A percentile compares a stretch with the other conserved stretches of the same genome.
Evolutionary conservation across 1,139 yeast genomes (phyloP).

Genomic region (Maudiozyma humilis): DNA sequence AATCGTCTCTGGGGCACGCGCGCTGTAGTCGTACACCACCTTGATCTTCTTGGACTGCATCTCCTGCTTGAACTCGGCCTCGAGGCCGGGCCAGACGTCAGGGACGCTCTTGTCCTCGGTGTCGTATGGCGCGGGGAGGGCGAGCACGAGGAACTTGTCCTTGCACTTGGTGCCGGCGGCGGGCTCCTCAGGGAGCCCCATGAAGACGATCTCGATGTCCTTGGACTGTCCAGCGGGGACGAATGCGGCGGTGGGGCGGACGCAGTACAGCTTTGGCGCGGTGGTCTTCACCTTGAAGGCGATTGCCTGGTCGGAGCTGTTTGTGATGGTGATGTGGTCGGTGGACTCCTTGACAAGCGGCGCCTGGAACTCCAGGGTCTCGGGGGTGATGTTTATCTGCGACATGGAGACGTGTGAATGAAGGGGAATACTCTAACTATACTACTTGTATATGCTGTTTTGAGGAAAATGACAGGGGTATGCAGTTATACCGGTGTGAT

Average conservation of each 20-base stretch:
- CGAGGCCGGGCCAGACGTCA: constrained; percentile 63
- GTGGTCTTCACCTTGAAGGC: constrained; percentile 97
- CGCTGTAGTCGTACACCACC: constrained; percentile 37
- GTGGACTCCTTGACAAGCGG: constrained; percentile 68
- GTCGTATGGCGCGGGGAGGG: constrained; percentile 60
- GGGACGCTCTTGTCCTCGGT: constrained; percentile 43
- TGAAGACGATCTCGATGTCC: constrained; percentile 71
- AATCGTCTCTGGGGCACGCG: neutral
- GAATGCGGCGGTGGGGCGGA: constrained; percentile 84
- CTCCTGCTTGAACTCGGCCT: constrained; percentile 47
- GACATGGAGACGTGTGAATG: constrained; percentile 1
- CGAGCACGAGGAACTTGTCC: constrained; percentile 84
- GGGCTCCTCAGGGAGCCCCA: constrained; percentile 72
- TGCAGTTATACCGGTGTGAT: neutral
- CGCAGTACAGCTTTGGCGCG: constrained; percentile 91
- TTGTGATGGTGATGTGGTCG: constrained; percentile 56
- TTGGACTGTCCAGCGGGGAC: constrained; percentile 65
- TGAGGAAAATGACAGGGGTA: neutral
- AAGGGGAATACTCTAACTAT: too few relatives aligned
- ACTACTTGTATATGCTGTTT: neutral
- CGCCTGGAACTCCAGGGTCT: constrained; percentile 48
- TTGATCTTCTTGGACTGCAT: constrained; percentile 66
- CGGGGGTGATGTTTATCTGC: constrained; percentile 27
- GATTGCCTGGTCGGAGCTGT: constrained; percentile 47
- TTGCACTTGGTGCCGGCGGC: constrained; percentile 64